Percentiles rank a stretch among this genome's conserved stretches.
Evolutionary conservation across 1,139 yeast genomes (phyloP).

Genomic region (Debaryomyces robertsiae): DNA sequence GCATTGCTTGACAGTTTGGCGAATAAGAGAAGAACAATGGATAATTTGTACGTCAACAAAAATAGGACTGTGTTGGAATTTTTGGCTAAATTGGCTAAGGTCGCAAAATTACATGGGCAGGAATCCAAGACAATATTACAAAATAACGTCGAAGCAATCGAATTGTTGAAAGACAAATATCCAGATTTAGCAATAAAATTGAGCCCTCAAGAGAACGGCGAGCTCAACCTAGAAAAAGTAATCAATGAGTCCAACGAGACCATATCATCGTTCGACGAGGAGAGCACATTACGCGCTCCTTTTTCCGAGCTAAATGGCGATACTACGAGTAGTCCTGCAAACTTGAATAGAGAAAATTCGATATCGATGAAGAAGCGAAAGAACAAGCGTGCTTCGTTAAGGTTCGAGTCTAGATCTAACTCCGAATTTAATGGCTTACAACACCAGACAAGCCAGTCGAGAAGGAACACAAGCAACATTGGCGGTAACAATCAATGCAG

Average conservation of each 20-base stretch:
- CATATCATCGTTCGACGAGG: conserved; percentile 41
- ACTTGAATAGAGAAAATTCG: conserved; percentile 29
- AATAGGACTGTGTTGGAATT: conserved; percentile 50
- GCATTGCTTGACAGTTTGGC: conserved; percentile 45
- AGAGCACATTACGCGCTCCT: conserved; percentile 32
- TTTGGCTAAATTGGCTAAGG: conserved; percentile 44
- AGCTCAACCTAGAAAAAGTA: conserved; percentile 38
- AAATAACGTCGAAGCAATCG: conserved; percentile 35
- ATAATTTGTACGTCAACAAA: conserved; percentile 48
- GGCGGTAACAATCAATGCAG: conserved; percentile 11
- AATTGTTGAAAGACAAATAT: conserved; percentile 32
- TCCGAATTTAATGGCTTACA: conserved; percentile 24
- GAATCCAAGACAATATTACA: conserved; percentile 40
- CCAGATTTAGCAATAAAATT: conserved; percentile 42
- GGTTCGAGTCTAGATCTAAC: conserved; percentile 28
- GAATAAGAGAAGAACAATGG: conserved; percentile 46
- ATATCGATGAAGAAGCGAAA: conserved; percentile 30
- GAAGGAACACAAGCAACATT: conserved; percentile 15
- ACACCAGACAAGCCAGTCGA: conserved; percentile 26
- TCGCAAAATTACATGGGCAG: conserved; percentile 53
- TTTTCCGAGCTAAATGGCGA: conserved; percentile 26
- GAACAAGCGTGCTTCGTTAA: conserved; percentile 35
- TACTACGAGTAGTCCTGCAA: conserved; percentile 15
- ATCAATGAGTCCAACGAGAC: conserved; percentile 39
- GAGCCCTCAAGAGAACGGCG: conserved; percentile 29